These are phyloP conservation scores for Kitagawia praeruptora DNA, from an alignment of 129 eudicot species.

Conservation along the genomic window DNA sequence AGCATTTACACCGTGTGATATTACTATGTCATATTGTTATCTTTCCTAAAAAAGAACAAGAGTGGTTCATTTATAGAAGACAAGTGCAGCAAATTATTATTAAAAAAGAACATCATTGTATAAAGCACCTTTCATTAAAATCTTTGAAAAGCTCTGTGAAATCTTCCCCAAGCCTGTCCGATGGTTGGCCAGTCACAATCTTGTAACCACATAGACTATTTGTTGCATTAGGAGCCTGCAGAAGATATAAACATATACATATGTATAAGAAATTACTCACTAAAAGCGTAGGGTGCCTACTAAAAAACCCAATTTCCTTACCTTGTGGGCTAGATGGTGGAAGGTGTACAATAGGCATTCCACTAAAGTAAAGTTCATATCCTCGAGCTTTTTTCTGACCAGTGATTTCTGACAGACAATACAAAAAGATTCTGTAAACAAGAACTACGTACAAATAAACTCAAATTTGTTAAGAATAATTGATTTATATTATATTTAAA, in stretches of 20 bases:
- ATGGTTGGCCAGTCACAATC: slow-evolving; percentile 68
- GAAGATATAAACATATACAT: neutral
- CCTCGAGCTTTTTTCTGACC: slow-evolving; percentile 51
- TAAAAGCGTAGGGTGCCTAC: neutral
- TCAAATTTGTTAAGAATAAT: too few species aligned
- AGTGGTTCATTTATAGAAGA: neutral
- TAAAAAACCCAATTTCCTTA: slow-evolving; percentile 6
- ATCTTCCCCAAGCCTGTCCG: slow-evolving; percentile 75
- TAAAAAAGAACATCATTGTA: neutral
- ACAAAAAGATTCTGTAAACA: neutral
- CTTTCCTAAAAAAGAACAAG: slow-evolving; percentile 3
- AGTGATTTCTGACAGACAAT: slow-evolving; percentile 40
- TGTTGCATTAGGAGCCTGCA: slow-evolving; percentile 64
- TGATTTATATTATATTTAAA: neutral
- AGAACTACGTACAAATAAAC: neutral
- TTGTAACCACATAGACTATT: slow-evolving; percentile 60
- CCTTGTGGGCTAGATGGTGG: slow-evolving; percentile 66
- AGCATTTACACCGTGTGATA: neutral
- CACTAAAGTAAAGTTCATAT: slow-evolving; percentile 41
- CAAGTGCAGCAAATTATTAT: neutral
- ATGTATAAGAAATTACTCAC: neutral
- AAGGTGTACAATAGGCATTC: slow-evolving; percentile 57
- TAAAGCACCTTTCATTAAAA: slow-evolving; percentile 48
- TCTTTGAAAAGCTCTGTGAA: slow-evolving; percentile 50
- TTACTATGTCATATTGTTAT: neutral